Evolutionary conservation across 306 rosid genomes (phyloP).

Genomic region (Begonia masoniana): DNA sequence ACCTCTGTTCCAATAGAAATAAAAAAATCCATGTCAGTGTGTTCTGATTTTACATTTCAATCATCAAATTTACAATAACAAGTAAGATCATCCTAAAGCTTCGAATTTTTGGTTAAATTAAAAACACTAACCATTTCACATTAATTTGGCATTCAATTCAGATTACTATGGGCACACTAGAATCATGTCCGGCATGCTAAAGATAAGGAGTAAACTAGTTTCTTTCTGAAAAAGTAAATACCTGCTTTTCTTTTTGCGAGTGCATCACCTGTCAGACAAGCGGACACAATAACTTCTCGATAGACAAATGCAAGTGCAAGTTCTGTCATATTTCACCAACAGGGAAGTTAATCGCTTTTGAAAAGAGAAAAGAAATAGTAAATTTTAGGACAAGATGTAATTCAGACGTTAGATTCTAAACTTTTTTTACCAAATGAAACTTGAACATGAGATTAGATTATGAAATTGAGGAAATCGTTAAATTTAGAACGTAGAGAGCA

Average conservation of each 20-base stretch:
- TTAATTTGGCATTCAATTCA: too few relatives aligned
- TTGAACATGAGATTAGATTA: too few relatives aligned
- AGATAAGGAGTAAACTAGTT: neutral
- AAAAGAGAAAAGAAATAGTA: constrained; percentile 8
- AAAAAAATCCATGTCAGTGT: neutral
- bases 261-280: constrained; percentile 25
- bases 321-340: constrained; percentile 26
- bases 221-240: constrained; percentile 5
- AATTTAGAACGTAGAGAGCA: too few relatives aligned
- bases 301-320: constrained; percentile 67
- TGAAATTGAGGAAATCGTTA: too few relatives aligned
- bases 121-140: too few relatives aligned
- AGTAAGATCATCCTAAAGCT: too few relatives aligned
- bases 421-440: too few relatives aligned
- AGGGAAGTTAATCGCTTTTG: neutral
- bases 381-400: neutral
- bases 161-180: neutral
- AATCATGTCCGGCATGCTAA: too few relatives aligned
- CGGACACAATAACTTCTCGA: constrained; percentile 47
- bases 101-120: too few relatives aligned
- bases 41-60: neutral
- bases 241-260: constrained; percentile 79
- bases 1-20: constrained; percentile 34
- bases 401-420: too few relatives aligned
- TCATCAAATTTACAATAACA: too few relatives aligned